phyloP scores from a whole-genome alignment of 2,329 filamentous ascomycete genomes.

The Calonectria montana region DNA sequence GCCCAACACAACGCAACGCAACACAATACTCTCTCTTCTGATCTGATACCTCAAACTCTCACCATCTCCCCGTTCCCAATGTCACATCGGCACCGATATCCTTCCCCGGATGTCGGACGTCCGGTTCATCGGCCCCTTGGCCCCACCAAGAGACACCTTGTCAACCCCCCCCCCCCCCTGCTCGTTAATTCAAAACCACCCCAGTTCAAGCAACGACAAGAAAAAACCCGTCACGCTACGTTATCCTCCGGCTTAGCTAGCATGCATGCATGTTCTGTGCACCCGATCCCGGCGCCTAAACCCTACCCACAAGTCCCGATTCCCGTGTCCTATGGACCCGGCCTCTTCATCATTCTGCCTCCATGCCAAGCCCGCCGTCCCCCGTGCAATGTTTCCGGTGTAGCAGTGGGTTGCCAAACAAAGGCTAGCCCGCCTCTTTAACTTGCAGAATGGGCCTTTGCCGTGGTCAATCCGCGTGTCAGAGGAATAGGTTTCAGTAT shows the following conservation, averaged over 20 bases:
- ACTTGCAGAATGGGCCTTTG: neutral
- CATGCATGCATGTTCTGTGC: neutral
- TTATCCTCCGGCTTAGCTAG: neutral
- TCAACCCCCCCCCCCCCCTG: slow-evolving; percentile 4
- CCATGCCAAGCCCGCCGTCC: slow-evolving; percentile 4
- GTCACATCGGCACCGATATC: slow-evolving; percentile 24
- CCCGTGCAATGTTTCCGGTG: neutral
- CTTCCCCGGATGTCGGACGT: slow-evolving; percentile 28
- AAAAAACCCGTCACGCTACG: neutral
- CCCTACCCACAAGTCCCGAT: neutral
- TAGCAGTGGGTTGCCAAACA: neutral
- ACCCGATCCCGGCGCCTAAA: slow-evolving; percentile 2
- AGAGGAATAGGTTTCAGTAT: slow-evolving; percentile 2
- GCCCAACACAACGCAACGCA: neutral
- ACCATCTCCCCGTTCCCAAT: neutral
- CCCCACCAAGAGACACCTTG: neutral
- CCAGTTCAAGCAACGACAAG: neutral
- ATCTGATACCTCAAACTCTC: neutral
- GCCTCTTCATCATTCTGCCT: neutral
- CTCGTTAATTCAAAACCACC: slow-evolving; percentile 3
- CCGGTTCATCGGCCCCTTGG: slow-evolving; percentile 26
- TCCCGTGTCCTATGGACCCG: neutral
- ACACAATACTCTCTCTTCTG: neutral
- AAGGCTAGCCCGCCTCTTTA: neutral
- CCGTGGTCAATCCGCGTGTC: neutral